Evolutionary conservation across 352 stramenopile genomes (phyloP).

Genomic region (Phytophthora meadii): DNA sequence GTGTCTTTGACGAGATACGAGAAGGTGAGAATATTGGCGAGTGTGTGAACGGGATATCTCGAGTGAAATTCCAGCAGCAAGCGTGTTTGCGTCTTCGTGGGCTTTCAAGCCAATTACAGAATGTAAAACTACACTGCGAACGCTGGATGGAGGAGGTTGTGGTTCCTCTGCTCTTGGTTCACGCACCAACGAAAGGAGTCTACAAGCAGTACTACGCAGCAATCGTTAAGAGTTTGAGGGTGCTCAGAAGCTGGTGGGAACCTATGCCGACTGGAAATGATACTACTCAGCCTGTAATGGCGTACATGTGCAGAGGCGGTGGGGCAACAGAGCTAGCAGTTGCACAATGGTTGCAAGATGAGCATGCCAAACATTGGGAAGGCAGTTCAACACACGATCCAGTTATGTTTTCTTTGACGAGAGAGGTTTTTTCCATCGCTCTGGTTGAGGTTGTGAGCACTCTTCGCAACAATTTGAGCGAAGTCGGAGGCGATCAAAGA

Average conservation of each 20-base stretch:
- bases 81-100: conserved; percentile 47
- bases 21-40: conserved; percentile 44
- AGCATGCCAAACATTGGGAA: neutral
- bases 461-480: conserved; percentile 37
- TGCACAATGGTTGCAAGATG: conserved; percentile 28
- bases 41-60: conserved; percentile 32
- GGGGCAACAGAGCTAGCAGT: conserved; percentile 56
- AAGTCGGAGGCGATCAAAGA: conserved; percentile 4
- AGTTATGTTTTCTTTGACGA: conserved; percentile 12
- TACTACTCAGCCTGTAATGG: neutral
- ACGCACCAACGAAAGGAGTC: conserved; percentile 60
- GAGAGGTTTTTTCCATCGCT: conserved; percentile 31
- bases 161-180: conserved; percentile 65
- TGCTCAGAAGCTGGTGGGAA: conserved; percentile 55
- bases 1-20: conserved; percentile 57
- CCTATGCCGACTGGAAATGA: neutral
- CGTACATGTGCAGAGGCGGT: conserved; percentile 51
- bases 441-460: conserved; percentile 46
- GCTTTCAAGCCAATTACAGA: conserved; percentile 19
- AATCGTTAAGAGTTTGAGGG: conserved; percentile 62
- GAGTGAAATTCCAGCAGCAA: conserved; percentile 50
- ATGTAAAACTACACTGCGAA: neutral
- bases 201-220: conserved; percentile 74
- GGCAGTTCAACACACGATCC: neutral
- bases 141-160: conserved; percentile 2